phyloP scores from a whole-genome alignment of 345 rosid genomes.

The Arabis hirsuta region DNA sequence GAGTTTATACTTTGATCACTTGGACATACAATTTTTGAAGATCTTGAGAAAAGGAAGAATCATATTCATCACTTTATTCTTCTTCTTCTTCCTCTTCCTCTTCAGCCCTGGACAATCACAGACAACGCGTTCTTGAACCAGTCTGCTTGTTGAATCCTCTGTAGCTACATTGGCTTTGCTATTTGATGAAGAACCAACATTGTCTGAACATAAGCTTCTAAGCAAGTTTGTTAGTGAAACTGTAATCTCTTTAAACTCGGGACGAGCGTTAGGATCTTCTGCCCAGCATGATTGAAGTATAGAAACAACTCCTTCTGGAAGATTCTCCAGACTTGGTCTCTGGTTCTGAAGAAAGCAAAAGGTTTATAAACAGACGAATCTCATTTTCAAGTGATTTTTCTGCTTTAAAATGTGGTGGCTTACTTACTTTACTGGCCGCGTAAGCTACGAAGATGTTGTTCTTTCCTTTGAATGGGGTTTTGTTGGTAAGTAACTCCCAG shows the following conservation, averaged over 20 bases:
- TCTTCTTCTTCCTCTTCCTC: constrained; percentile 28
- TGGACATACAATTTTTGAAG: constrained; percentile 34
- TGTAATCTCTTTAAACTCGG: constrained; percentile 61
- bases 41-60: constrained; percentile 32
- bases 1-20: constrained; percentile 20
- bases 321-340: constrained; percentile 68
- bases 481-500: constrained; percentile 77
- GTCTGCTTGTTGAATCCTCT: constrained; percentile 24
- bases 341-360: constrained; percentile 49
- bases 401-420: background rate
- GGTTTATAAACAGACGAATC: background rate
- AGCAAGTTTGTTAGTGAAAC: constrained; percentile 41
- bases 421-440: constrained; percentile 60
- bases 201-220: constrained; percentile 32
- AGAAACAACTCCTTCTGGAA: constrained; percentile 50
- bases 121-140: constrained; percentile 34
- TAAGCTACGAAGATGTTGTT: constrained; percentile 54
- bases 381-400: constrained; percentile 14
- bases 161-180: constrained; percentile 16
- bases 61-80: constrained; percentile 28
- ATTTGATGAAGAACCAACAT: background rate
- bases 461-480: constrained; percentile 66
- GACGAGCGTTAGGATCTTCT: constrained; percentile 62
- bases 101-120: constrained; percentile 32
- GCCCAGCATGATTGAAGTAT: constrained; percentile 70